Percentiles rank a stretch among this genome's conserved stretches.
Evolutionary conservation across 116 monocot genomes (phyloP).

Genomic region (Dioscorea cayenensis): DNA sequence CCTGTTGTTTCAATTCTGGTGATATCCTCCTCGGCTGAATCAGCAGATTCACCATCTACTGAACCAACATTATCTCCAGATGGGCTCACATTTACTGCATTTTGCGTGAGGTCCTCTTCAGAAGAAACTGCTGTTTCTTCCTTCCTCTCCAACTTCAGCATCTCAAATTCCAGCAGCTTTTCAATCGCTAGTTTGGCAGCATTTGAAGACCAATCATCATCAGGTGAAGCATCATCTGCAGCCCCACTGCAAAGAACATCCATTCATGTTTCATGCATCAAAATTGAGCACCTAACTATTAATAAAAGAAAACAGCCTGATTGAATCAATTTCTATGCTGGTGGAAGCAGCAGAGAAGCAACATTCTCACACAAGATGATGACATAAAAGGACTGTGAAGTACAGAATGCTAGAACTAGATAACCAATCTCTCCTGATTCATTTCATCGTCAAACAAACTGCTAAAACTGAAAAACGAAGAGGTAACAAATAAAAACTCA

Average conservation of each 20-base stretch:
- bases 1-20: not conserved
- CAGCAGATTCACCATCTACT: not conserved
- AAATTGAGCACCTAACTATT: not conserved
- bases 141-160: not conserved
- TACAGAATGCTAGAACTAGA: too few relatives aligned
- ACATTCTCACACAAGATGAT: too few relatives aligned
- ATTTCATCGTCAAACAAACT: too few relatives aligned
- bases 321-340: too few relatives aligned
- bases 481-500: not conserved
- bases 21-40: not conserved
- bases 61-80: not conserved
- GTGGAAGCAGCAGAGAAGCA: too few relatives aligned
- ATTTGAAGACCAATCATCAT: conserved; percentile 6
- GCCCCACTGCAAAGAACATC: not conserved
- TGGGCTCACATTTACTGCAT: not conserved
- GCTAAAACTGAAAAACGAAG: too few relatives aligned
- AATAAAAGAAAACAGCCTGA: too few relatives aligned
- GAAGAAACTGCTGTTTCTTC: not conserved
- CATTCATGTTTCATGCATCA: not conserved
- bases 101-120: not conserved
- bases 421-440: too few relatives aligned
- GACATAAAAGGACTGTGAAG: too few relatives aligned
- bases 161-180: conserved; percentile 2
- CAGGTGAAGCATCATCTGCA: not conserved
- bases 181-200: conserved; percentile 7